Conservation (phyloP, 2,329 filamentous ascomycete species). For the Fusarium odoratissimum region DNA sequence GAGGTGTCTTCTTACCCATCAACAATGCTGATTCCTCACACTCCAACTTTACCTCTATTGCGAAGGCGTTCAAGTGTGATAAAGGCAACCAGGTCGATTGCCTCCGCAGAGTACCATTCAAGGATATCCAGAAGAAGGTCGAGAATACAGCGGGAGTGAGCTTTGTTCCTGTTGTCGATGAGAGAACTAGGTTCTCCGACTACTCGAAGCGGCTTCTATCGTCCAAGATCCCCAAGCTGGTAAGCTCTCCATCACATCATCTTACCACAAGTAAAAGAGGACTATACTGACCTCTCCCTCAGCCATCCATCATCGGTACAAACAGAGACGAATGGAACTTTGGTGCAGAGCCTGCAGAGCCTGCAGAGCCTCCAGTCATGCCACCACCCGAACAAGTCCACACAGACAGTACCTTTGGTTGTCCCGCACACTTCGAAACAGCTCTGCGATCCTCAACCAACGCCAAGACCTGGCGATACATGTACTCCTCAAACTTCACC, state of each 20-base stretch:
- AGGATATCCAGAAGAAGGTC: conserved; percentile 1
- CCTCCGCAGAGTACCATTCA: neutral
- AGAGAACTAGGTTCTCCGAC: conserved; percentile 2
- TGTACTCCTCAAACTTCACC: conserved; percentile 18
- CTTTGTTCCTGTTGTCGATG: conserved; percentile 5
- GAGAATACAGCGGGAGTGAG: neutral
- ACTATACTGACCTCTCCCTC: neutral
- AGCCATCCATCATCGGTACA: conserved; percentile 6
- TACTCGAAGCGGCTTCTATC: neutral
- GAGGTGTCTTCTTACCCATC: neutral
- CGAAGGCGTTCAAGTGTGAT: neutral
- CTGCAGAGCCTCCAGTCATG: neutral
- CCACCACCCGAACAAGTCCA: neutral
- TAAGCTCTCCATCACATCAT: neutral
- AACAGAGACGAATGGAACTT: conserved; percentile 9
- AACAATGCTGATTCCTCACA: neutral
- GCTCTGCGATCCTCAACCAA: neutral
- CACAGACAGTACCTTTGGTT: neutral
- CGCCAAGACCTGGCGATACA: conserved; percentile 4
- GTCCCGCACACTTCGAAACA: conserved; percentile 8
- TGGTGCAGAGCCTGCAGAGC: neutral
- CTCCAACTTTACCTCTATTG: conserved; percentile 1
- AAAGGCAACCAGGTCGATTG: neutral
- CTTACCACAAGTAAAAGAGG: rapidly evolving
- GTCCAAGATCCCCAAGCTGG: neutral